These are phyloP conservation scores for Botrytis deweyae DNA, from an alignment of 2,329 filamentous ascomycete species.

Conservation along the genomic window DNA sequence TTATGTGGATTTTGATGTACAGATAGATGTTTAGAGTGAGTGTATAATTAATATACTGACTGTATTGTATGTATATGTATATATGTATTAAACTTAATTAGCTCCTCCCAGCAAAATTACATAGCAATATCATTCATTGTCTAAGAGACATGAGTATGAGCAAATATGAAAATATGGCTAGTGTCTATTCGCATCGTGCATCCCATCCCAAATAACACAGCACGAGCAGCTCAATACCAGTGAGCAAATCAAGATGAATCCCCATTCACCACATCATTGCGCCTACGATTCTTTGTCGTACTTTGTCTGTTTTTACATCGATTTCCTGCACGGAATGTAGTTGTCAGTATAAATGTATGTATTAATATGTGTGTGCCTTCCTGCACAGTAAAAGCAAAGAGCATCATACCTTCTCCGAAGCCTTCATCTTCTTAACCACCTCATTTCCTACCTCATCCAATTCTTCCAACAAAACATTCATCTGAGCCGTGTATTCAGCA, in stretches of 20 bases:
- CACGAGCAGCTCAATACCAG: not conserved
- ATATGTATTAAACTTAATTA: not conserved
- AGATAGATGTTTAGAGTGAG: not conserved
- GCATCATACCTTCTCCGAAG: constrained; percentile 34
- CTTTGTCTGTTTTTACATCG: constrained; percentile 14
- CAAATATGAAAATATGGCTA: not conserved
- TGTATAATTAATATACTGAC: not conserved
- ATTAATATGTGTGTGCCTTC: not conserved
- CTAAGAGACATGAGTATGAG: not conserved
- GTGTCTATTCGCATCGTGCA: not conserved
- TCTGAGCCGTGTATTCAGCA: constrained; percentile 25
- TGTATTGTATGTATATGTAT: too few species aligned
- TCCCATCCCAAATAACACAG: not conserved
- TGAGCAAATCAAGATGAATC: not conserved
- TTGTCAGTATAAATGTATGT: not conserved
- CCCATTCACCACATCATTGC: constrained; percentile 13
- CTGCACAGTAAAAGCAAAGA: not conserved
- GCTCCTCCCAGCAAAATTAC: not conserved
- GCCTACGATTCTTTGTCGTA: constrained; percentile 4
- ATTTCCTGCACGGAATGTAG: constrained; percentile 24
- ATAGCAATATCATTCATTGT: not conserved
- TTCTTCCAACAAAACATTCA: constrained; percentile 31
- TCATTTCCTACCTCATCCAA: constrained; percentile 27
- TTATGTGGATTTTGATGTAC: not conserved
- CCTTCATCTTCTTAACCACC: constrained; percentile 31